Percentiles rank a stretch among this genome's conserved stretches.
Conservation (phyloP, 306 rosid species). For the Arachis stenosperma region DNA sequence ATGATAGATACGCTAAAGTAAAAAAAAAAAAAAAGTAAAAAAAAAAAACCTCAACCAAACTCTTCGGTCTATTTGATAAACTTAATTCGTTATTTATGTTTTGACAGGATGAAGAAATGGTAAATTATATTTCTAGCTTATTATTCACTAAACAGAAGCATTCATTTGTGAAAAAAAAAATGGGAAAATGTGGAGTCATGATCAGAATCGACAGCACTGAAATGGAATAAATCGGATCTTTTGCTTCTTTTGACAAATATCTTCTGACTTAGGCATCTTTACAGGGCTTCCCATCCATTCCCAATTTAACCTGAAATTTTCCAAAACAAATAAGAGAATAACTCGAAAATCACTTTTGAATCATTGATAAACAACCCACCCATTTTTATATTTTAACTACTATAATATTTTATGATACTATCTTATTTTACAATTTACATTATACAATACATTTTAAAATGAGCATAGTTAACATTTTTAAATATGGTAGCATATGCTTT, state of each 20-base stretch:
- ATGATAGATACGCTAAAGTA: background rate
- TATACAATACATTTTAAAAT: too few species aligned
- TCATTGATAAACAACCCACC: background rate
- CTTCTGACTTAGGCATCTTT: slow-evolving; percentile 69
- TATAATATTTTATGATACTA: too few species aligned
- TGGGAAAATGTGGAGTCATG: slow-evolving; percentile 13
- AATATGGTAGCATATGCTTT: background rate
- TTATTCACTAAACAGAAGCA: background rate
- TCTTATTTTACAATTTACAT: too few species aligned
- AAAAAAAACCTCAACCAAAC: background rate
- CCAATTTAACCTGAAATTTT: slow-evolving; percentile 60
- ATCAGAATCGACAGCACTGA: slow-evolving; percentile 70
- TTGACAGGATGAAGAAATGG: background rate
- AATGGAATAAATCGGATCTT: slow-evolving; percentile 51
- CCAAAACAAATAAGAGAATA: background rate
- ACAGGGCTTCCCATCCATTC: slow-evolving; percentile 79
- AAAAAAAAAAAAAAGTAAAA: too few species aligned
- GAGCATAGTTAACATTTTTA: too few species aligned
- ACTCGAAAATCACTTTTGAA: too few species aligned
- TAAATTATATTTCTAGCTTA: background rate
- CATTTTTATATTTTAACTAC: background rate
- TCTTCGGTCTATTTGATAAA: background rate
- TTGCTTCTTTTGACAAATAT: slow-evolving; percentile 53
- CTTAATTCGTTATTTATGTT: background rate
- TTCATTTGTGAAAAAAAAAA: background rate